These are phyloP conservation scores for Pontederia paniculata DNA, from an alignment of 176 grass and related monocot genomes.

Conservation along the genomic window DNA sequence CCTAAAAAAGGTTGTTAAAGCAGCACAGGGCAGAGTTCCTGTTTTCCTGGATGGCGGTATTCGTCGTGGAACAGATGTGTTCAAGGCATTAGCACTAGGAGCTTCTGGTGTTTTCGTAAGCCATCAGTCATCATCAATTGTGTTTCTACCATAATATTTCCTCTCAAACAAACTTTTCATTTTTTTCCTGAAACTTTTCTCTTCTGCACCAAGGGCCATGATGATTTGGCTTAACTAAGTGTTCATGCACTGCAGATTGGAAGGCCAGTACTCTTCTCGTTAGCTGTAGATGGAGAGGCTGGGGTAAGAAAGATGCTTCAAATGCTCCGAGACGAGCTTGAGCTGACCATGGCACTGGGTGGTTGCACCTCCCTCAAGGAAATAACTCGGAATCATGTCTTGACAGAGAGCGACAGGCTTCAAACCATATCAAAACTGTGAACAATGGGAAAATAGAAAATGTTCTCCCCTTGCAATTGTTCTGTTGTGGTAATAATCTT, in stretches of 20 bases:
- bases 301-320: slow-evolving; percentile 48
- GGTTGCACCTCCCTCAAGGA: slow-evolving; percentile 63
- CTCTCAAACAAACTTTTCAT: no score
- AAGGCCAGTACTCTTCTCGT: slow-evolving; percentile 52
- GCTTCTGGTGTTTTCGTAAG: slow-evolving; percentile 88
- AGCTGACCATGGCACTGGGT: slow-evolving; percentile 70
- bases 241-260: slow-evolving; percentile 39
- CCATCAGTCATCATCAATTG: no score
- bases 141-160: no score
- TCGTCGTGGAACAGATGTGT: slow-evolving; percentile 86
- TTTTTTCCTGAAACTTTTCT: no score
- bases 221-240: not conserved
- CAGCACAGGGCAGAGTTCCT: slow-evolving; percentile 48
- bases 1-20: slow-evolving; percentile 63
- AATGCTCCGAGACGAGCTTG: slow-evolving; percentile 72
- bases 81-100: slow-evolving; percentile 79
- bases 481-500: no score
- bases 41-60: slow-evolving; percentile 89
- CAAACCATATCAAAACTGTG: slow-evolving; percentile 30
- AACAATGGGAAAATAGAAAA: no score
- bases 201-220: no score
- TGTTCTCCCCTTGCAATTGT: no score
- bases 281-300: slow-evolving; percentile 71
- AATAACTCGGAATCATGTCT: slow-evolving; percentile 40
- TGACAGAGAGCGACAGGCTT: slow-evolving; percentile 38